Percentiles rank a stretch among this genome's conserved stretches.
phyloP scores from a whole-genome alignment of 306 rosid species.

The Adenanthera pavonina region DNA sequence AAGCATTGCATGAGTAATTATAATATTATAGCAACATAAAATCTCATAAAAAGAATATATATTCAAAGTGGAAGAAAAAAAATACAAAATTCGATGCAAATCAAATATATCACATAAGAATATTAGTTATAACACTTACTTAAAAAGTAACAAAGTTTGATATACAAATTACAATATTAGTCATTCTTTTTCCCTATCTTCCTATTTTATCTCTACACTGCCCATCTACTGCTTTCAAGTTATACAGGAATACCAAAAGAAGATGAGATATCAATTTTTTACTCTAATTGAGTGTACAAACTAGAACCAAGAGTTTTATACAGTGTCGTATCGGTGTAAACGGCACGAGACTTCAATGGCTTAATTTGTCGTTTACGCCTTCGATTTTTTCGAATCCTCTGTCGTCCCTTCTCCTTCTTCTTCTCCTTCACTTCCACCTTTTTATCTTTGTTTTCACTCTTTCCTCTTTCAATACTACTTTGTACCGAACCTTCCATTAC shows the following conservation, averaged over 20 bases:
- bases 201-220: neutral
- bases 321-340: conserved; percentile 59
- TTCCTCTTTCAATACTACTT: neutral
- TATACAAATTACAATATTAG: neutral
- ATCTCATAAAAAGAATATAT: too few relatives aligned
- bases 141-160: too few relatives aligned
- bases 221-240: neutral
- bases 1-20: too few relatives aligned
- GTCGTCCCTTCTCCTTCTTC: conserved; percentile 20
- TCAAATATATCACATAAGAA: too few relatives aligned
- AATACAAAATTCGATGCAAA: too few relatives aligned
- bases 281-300: conserved; percentile 37
- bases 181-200: neutral
- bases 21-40: too few relatives aligned
- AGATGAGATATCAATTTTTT: neutral
- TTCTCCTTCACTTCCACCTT: neutral
- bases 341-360: conserved; percentile 43
- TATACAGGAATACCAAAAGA: neutral
- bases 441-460: neutral
- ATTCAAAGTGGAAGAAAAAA: too few relatives aligned
- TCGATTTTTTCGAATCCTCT: conserved; percentile 31
- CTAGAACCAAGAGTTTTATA: conserved; percentile 51
- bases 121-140: too few relatives aligned
- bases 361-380: conserved; percentile 38
- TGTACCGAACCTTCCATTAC: neutral